A percentile compares a stretch with the other conserved stretches of the same genome.
Evolutionary conservation across 2,329 filamentous ascomycete genomes (phyloP).

Genomic region (Neoscytalidium dimidiatum): DNA sequence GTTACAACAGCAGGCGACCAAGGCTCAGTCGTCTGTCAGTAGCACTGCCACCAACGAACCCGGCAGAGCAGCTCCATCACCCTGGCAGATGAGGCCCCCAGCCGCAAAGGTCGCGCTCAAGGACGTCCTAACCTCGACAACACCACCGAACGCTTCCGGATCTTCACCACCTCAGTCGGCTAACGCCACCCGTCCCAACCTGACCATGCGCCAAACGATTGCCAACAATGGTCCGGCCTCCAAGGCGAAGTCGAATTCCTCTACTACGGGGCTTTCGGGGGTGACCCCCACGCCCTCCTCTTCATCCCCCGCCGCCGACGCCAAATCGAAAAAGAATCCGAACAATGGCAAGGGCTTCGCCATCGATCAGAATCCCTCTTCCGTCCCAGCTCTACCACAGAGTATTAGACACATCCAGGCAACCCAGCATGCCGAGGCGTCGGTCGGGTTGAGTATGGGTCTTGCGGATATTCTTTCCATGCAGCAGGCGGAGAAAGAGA

Average conservation of each 20-base stretch:
- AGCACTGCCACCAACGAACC: neutral
- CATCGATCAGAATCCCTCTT: slow-evolving; percentile 28
- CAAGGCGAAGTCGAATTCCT: slow-evolving; percentile 30
- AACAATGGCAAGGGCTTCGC: slow-evolving; percentile 15
- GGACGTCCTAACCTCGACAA: slow-evolving; percentile 44
- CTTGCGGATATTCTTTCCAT: slow-evolving; percentile 79
- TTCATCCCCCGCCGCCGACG: slow-evolving; percentile 21
- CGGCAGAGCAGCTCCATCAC: slow-evolving; percentile 39
- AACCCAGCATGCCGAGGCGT: slow-evolving; percentile 61
- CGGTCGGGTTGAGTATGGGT: slow-evolving; percentile 69
- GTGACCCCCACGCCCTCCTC: slow-evolving; percentile 28
- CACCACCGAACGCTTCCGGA: slow-evolving; percentile 29
- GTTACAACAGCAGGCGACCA: slow-evolving; percentile 37
- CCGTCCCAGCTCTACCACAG: slow-evolving; percentile 39
- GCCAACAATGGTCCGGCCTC: slow-evolving; percentile 32
- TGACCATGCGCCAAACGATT: slow-evolving; percentile 65
- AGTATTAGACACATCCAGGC: slow-evolving; percentile 51
- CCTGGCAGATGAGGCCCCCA: slow-evolving; percentile 66
- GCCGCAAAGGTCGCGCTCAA: slow-evolving; percentile 50
- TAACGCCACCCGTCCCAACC: slow-evolving; percentile 46
- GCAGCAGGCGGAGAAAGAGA: slow-evolving; percentile 81
- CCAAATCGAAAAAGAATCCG: slow-evolving; percentile 13
- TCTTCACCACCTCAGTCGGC: slow-evolving; percentile 31
- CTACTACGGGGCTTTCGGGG: slow-evolving; percentile 20
- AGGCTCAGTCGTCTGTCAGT: neutral